Conservation (phyloP, 495 filamentous ascomycete genomes). For the Hapsidospora chrysogenum region DNA sequence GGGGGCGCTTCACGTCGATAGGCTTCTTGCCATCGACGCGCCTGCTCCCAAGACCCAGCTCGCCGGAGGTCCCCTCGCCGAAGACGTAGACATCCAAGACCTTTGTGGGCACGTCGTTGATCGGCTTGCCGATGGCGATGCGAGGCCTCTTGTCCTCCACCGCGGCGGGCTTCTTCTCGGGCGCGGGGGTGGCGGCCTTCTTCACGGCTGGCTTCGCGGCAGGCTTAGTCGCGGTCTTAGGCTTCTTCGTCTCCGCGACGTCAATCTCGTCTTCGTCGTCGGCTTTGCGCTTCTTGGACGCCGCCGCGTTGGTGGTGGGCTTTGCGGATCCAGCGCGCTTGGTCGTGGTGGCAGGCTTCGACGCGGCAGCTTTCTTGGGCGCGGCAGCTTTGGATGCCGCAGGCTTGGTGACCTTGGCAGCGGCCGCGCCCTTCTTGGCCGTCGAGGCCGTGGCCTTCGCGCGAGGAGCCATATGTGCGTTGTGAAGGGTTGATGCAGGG, state of each 20-base stretch:
- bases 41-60: slow-evolving; percentile 33
- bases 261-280: slow-evolving; percentile 6
- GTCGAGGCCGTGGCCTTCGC: neutral
- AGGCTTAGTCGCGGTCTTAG: slow-evolving; percentile 8
- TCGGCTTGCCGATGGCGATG: slow-evolving; percentile 12
- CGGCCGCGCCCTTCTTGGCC: slow-evolving; percentile 6
- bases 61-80: slow-evolving; percentile 34
- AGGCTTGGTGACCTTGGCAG: slow-evolving; percentile 3
- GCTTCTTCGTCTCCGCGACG: slow-evolving; percentile 10
- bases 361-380: neutral
- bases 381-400: slow-evolving; percentile 1
- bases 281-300: slow-evolving; percentile 11
- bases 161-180: slow-evolving; percentile 6
- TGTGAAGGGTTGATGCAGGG: too few species aligned
- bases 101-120: slow-evolving; percentile 25
- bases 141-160: slow-evolving; percentile 7
- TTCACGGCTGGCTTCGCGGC: too few species aligned
- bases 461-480: too few species aligned
- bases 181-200: neutral
- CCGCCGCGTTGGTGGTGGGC: slow-evolving; percentile 9
- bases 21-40: slow-evolving; percentile 30
- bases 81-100: slow-evolving; percentile 36
- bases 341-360: slow-evolving; percentile 4
- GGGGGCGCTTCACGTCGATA: slow-evolving; percentile 38
- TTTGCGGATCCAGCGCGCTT: slow-evolving; percentile 6